Base-by-base conservation (phyloP, 192 early-diverging fungal genomes). In the Diversispora epigaea region DNA sequence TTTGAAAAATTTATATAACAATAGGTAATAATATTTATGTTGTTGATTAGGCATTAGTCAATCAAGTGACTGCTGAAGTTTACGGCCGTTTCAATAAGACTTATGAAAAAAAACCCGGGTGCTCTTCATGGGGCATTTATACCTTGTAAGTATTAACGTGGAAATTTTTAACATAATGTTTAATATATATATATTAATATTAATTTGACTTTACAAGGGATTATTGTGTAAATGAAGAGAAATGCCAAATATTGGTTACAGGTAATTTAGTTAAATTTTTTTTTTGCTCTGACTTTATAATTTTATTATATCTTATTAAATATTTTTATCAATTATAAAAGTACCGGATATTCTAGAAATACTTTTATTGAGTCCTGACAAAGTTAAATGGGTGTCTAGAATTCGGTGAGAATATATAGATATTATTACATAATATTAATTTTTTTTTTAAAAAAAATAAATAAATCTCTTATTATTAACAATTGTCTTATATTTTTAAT, bases 51-150 rank as follows among this genome's bases (percentile, higher is more conserved):
- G 77, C 83, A 7, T 75, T 84, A 5, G 83, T 84, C 5, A 84
- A 84, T 56, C 83, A 84, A 58, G 76, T 84, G 11, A 76, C 80
- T 5, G 83, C 83, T 6, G 83, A 84, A 44, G 69, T 84, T 45
- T 80, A 80, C 43, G 83, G 82, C 8, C 64, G 83, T 21, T 84
- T 84, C 68, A 64, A 60, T 2, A 84, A 84, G 55, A 54, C 32
- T 44, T 84, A 84, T 54, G 50, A 61, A 5, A 41, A 76, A 7
- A 41, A 76, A 7, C 25, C 66, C 14, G 77, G 77, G 3, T 67
- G 40, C 17, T 61, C 62, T 40, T 58, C 67, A 3, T 84, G 82
- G 82, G 82, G 76, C 0, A 76, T 84, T 12, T 74, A 77, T 44
- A 84, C 83, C 8, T 25, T 17, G 57, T 58, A 22, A 2, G 4